Conservation (phyloP, 805 yeast genomes). For the Candida germanica region DNA sequence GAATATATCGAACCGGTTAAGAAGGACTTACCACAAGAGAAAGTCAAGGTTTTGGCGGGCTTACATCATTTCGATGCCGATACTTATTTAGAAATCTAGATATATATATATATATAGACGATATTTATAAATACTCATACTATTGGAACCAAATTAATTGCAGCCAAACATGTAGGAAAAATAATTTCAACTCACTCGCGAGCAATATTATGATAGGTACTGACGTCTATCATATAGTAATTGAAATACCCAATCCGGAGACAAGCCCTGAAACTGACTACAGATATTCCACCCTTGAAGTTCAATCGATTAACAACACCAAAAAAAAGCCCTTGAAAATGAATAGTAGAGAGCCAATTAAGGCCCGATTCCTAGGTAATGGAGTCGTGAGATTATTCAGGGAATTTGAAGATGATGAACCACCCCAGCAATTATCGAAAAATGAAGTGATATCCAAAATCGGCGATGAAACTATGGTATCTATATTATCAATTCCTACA, state of each 20-base stretch:
- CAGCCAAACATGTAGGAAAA: not conserved
- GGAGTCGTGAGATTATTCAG: conserved; percentile 72
- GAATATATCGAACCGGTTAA: conserved; percentile 9
- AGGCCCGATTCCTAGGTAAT: conserved; percentile 64
- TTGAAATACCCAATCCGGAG: conserved; percentile 19
- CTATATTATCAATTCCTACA: conserved; percentile 82
- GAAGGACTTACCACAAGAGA: conserved; percentile 49
- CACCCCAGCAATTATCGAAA: not conserved
- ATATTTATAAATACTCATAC: not conserved
- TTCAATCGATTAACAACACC: conserved; percentile 25
- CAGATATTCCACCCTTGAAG: conserved; percentile 26
- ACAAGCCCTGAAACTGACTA: conserved; percentile 22
- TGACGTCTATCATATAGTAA: conserved; percentile 36
- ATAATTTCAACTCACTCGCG: no score
- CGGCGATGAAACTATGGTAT: conserved; percentile 65
- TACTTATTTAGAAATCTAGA: conserved; percentile 45
- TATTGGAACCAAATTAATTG: not conserved
- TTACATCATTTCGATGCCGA: conserved; percentile 42
- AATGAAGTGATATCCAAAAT: conserved; percentile 8
- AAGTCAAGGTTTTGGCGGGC: conserved; percentile 47
- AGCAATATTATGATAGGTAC: conserved; percentile 29
- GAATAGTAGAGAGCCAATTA: conserved; percentile 43
- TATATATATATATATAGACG: conserved; percentile 24
- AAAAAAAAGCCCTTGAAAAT: conserved; percentile 14
- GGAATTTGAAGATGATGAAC: conserved; percentile 40